These are phyloP conservation scores for Penicillium fimorum DNA, from an alignment of 495 filamentous ascomycete species.

Conservation along the genomic window DNA sequence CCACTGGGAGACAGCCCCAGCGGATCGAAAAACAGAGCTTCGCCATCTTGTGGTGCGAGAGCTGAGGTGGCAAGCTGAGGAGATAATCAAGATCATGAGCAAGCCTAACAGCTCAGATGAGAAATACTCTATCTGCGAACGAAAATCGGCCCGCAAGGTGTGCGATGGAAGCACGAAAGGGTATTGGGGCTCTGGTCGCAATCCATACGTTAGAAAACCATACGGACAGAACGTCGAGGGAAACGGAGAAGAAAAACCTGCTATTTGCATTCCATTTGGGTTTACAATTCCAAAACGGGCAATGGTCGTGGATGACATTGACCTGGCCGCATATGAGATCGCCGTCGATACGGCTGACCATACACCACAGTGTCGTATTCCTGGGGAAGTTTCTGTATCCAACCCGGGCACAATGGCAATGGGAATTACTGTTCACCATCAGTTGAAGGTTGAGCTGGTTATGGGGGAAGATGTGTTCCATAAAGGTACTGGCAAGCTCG, in stretches of 20 bases:
- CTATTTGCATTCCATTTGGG: background rate
- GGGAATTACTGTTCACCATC: background rate
- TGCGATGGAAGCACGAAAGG: background rate
- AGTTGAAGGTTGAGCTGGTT: background rate
- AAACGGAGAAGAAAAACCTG: background rate
- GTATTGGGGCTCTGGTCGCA: background rate
- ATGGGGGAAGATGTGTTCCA: background rate
- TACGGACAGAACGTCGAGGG: background rate
- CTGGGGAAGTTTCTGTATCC: too few species aligned
- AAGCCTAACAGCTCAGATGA: background rate
- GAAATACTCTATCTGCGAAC: background rate
- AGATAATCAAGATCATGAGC: conserved; percentile 2
- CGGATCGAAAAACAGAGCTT: background rate
- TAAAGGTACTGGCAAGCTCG: background rate
- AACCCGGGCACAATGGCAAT: background rate
- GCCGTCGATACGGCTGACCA: background rate
- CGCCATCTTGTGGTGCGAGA: conserved; percentile 1
- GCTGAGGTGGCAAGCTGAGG: conserved; percentile 2
- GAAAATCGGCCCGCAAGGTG: background rate
- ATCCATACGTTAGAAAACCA: background rate
- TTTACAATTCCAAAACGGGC: background rate
- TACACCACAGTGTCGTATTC: background rate
- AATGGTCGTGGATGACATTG: background rate
- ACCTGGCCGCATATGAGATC: background rate
- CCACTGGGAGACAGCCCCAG: background rate